A percentile compares a stretch with the other conserved stretches of the same genome.
Conservation (phyloP, 371 early-diverging fungal species). For the Lichtheimia ramosa region DNA sequence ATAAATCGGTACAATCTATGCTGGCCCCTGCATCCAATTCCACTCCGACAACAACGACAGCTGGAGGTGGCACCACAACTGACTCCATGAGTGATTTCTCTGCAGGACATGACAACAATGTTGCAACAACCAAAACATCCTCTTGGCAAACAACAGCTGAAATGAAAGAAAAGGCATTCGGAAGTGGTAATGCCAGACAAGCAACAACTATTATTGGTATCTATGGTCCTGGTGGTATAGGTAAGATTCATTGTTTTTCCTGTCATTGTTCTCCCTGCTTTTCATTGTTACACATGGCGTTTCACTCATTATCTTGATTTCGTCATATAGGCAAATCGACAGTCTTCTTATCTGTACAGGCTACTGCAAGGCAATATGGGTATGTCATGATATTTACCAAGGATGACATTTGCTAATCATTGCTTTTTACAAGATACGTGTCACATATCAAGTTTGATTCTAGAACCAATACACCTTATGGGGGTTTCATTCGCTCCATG, state of each 20-base stretch:
- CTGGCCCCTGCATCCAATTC: conserved; percentile 11
- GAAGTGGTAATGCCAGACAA: not conserved
- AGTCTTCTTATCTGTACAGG: conserved; percentile 32
- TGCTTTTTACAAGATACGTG: conserved; percentile 20
- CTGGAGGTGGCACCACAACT: not conserved
- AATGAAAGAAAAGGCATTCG: no score
- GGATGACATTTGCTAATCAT: no score
- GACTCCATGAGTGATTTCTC: conserved; percentile 23
- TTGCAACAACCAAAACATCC: no score
- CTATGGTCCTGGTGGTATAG: conserved; percentile 41
- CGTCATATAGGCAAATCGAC: conserved; percentile 41
- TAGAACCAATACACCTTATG: conserved; percentile 41
- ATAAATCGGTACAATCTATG: conserved; percentile 12
- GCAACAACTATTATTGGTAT: conserved; percentile 27
- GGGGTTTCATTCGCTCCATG: conserved; percentile 35
- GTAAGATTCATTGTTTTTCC: not conserved
- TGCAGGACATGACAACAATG: not conserved
- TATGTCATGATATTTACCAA: conserved; percentile 6
- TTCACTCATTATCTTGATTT: not conserved
- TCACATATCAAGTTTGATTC: conserved; percentile 42
- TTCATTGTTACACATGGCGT: not conserved
- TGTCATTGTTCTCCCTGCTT: not conserved
- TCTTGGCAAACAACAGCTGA: no score
- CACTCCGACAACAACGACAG: not conserved
- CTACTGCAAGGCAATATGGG: conserved; percentile 40